These are phyloP conservation scores for Mortierella sp. DNA, from an alignment of 371 early-diverging fungal genomes.

Conservation along the genomic window DNA sequence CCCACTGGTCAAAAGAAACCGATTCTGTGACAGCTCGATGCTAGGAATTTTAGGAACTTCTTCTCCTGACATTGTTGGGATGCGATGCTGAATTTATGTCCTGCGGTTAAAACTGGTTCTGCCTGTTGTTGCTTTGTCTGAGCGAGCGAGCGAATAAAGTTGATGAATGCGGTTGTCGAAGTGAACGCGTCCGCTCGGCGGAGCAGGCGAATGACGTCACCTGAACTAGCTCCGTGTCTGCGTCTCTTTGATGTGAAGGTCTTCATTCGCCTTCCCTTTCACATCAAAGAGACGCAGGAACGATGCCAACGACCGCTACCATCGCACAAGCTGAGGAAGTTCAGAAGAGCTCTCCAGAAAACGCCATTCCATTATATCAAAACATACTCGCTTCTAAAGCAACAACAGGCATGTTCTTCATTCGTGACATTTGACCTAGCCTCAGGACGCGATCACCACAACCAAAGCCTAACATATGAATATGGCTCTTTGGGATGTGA, in stretches of 20 bases:
- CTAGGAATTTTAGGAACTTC: constrained; percentile 83
- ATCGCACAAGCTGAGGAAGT: constrained; percentile 64
- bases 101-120: too few species aligned
- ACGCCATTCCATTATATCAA: constrained; percentile 65
- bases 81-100: too few species aligned
- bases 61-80: constrained; percentile 62
- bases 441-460: too few species aligned
- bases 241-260: too few species aligned
- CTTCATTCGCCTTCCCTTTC: too few species aligned
- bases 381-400: constrained; percentile 60
- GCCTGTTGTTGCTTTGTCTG: too few species aligned
- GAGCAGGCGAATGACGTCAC: too few species aligned
- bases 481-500: neutral
- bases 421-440: too few species aligned
- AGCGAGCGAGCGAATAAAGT: too few species aligned
- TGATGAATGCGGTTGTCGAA: too few species aligned
- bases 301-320: constrained; percentile 51
- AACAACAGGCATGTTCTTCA: constrained; percentile 29
- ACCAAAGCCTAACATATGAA: neutral
- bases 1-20: constrained; percentile 76
- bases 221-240: too few species aligned
- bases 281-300: neutral
- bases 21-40: constrained; percentile 77
- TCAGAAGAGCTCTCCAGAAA: constrained; percentile 62
- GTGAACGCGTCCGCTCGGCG: too few species aligned